Conservation (phyloP, 2,329 filamentous ascomycete species). For the Plectosphaerella sp. region DNA sequence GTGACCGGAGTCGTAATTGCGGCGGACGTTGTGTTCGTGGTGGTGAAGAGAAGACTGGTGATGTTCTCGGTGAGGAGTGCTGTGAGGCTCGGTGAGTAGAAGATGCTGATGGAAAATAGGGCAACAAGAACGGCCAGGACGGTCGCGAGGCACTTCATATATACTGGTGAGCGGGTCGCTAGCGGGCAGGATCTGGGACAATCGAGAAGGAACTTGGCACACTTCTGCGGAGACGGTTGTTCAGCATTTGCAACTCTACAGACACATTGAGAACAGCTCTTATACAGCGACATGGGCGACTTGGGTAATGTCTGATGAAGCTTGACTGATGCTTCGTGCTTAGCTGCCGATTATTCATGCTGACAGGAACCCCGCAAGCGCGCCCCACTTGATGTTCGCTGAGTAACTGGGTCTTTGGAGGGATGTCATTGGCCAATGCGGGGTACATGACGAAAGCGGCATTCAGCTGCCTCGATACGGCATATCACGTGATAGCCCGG, state of each 20-base stretch:
- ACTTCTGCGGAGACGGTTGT: conserved; percentile 1
- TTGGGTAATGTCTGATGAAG: conserved; percentile 4
- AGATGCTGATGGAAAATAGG: conserved; percentile 31
- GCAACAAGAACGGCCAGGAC: conserved; percentile 28
- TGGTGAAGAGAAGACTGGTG: conserved; percentile 11
- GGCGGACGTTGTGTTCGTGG: conserved; percentile 14
- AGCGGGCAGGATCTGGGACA: background rate
- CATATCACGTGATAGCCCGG: too few relatives aligned
- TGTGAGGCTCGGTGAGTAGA: conserved; percentile 17
- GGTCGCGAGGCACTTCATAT: conserved; percentile 31
- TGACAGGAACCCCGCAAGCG: conserved; percentile 6
- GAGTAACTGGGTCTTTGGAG: background rate
- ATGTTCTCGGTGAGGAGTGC: background rate
- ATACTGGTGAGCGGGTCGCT: conserved; percentile 18
- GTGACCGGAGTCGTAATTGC: conserved; percentile 5
- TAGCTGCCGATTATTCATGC: conserved; percentile 12
- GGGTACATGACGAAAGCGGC: too few relatives aligned
- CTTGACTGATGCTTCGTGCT: background rate
- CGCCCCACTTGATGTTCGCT: background rate
- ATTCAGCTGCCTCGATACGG: too few relatives aligned
- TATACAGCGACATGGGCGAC: background rate
- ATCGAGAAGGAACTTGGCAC: conserved; percentile 8
- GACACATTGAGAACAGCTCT: conserved; percentile 1
- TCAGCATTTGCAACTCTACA: conserved; percentile 13
- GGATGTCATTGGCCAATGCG: too few relatives aligned